phyloP scores from a whole-genome alignment of 1,284 basidiomycete genomes.

The Leccinum subfulvum region DNA sequence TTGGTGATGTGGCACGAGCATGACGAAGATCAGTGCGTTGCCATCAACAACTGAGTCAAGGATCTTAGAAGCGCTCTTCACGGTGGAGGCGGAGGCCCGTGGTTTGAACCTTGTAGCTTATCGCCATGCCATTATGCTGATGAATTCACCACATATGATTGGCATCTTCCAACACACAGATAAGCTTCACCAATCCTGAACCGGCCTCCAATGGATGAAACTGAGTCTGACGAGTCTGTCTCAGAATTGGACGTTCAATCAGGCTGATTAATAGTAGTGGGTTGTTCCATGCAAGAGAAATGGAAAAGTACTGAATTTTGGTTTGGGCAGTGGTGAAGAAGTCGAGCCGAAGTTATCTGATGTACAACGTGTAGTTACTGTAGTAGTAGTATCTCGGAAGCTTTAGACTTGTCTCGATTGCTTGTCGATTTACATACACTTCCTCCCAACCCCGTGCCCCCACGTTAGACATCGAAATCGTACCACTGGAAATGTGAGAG shows the following conservation, averaged over 20 bases:
- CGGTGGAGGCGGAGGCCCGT: background rate
- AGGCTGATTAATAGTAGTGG: background rate
- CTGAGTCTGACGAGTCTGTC: background rate
- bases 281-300: slow-evolving; percentile 10
- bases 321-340: too few relatives aligned
- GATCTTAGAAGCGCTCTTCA: background rate
- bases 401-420: too few relatives aligned
- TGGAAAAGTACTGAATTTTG: too few relatives aligned
- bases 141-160: background rate
- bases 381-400: too few relatives aligned
- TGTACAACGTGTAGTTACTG: too few relatives aligned
- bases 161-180: background rate
- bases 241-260: background rate
- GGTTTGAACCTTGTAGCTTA: background rate
- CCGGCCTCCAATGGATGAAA: background rate
- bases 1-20: background rate
- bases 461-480: too few relatives aligned
- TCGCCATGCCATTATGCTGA: background rate
- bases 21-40: background rate
- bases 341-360: too few relatives aligned
- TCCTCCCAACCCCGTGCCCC: too few relatives aligned
- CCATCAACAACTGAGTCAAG: background rate
- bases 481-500: too few relatives aligned
- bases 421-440: too few relatives aligned
- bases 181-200: background rate